Evolutionary conservation across 352 stramenopile species (phyloP).

Genomic region (Halophytophthora polymorphica): DNA sequence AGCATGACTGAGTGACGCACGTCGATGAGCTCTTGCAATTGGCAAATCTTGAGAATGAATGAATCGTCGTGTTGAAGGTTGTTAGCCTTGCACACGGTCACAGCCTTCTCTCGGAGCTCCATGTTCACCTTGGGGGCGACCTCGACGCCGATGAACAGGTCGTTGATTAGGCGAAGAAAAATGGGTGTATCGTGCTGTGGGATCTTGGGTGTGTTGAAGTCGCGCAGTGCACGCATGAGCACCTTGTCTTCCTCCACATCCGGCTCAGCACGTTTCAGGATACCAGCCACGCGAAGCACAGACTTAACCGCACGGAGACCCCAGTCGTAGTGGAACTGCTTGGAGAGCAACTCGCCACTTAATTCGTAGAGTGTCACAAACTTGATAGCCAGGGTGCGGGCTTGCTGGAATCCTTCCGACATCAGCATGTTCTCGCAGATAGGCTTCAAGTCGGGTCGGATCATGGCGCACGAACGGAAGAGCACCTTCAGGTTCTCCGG

Average conservation of each 20-base stretch:
- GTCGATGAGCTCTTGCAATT: constrained; percentile 86
- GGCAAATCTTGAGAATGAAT: constrained; percentile 86
- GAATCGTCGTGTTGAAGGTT: constrained; percentile 85
- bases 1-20: constrained; percentile 88
- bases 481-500: constrained; percentile 91
- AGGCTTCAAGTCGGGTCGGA: constrained; percentile 91
- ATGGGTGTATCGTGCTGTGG: constrained; percentile 86
- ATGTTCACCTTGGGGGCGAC: constrained; percentile 94
- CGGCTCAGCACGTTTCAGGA: constrained; percentile 78
- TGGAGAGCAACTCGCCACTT: constrained; percentile 80
- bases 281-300: constrained; percentile 82
- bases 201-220: constrained; percentile 89
- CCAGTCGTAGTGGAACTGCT: constrained; percentile 92
- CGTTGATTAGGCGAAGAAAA: constrained; percentile 83
- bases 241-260: constrained; percentile 87
- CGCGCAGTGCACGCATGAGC: constrained; percentile 80
- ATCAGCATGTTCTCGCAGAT: constrained; percentile 91
- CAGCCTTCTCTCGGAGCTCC: constrained; percentile 89
- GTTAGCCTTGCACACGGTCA: constrained; percentile 87
- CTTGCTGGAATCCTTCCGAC: constrained; percentile 87
- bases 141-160: constrained; percentile 92
- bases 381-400: constrained; percentile 89
- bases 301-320: constrained; percentile 88
- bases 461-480: constrained; percentile 93
- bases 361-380: constrained; percentile 91